phyloP scores from a whole-genome alignment of 1,284 basidiomycete genomes.

The Sanghuangporus sanghuang region DNA sequence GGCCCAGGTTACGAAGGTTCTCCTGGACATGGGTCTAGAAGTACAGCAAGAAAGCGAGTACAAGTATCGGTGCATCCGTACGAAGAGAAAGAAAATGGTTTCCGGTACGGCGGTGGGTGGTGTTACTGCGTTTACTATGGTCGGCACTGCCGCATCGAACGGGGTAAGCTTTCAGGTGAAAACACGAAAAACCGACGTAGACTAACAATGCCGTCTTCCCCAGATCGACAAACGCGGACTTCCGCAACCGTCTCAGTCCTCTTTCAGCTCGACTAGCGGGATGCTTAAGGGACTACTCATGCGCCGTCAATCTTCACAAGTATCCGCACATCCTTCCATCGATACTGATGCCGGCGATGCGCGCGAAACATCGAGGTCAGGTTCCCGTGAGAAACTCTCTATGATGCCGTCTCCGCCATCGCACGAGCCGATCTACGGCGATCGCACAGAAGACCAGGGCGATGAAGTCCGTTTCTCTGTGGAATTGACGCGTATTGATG shows the following conservation, averaged over 20 bases:
- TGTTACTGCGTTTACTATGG: conserved; percentile 71
- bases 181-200: conserved; percentile 5
- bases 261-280: conserved; percentile 59
- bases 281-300: conserved; percentile 84
- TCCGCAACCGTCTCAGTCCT: conserved; percentile 67
- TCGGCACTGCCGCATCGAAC: conserved; percentile 73
- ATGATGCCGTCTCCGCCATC: conserved; percentile 21
- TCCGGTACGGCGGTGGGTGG: conserved; percentile 35
- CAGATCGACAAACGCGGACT: conserved; percentile 82
- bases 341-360: conserved; percentile 37
- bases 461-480: conserved; percentile 93
- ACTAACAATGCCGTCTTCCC: background rate
- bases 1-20: conserved; percentile 72
- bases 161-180: conserved; percentile 49
- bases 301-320: conserved; percentile 83
- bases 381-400: conserved; percentile 29
- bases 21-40: conserved; percentile 90
- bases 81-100: conserved; percentile 61
- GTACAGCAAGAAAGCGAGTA: conserved; percentile 83
- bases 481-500: conserved; percentile 84
- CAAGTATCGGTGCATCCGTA: conserved; percentile 79
- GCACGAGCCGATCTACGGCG: conserved; percentile 71
- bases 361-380: conserved; percentile 18
- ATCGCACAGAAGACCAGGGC: conserved; percentile 70
- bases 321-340: conserved; percentile 38